phyloP scores from a whole-genome alignment of 805 yeast genomes.

The Myxozyma melibiosi region DNA sequence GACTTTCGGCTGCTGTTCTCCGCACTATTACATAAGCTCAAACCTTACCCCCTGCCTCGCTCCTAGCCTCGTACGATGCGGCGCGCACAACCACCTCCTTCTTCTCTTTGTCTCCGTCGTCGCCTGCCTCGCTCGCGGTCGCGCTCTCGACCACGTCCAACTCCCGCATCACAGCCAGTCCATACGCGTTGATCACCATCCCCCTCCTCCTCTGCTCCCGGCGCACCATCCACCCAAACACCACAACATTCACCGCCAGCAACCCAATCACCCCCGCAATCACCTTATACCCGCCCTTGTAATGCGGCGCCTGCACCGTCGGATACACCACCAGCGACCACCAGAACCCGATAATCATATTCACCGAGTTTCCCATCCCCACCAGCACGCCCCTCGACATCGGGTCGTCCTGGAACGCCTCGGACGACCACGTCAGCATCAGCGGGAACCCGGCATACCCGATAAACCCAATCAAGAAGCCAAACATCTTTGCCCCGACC shows the following conservation, averaged over 20 bases:
- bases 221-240: neutral
- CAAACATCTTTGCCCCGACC: constrained; percentile 40
- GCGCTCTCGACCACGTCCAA: neutral
- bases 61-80: too few relatives aligned
- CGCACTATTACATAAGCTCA: too few relatives aligned
- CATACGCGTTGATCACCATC: constrained; percentile 3
- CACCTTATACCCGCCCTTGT: constrained; percentile 42
- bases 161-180: constrained; percentile 10
- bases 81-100: neutral
- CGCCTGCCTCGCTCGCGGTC: neutral
- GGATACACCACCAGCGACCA: constrained; percentile 42
- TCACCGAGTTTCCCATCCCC: constrained; percentile 17
- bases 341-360: constrained; percentile 40
- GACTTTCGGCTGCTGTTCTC: too few relatives aligned
- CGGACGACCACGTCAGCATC: constrained; percentile 21
- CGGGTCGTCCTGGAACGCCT: constrained; percentile 24
- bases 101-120: neutral
- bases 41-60: too few relatives aligned
- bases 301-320: constrained; percentile 42
- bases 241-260: neutral
- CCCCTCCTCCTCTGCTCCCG: constrained; percentile 3
- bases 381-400: constrained; percentile 16
- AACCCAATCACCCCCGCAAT: constrained; percentile 1
- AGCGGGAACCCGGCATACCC: constrained; percentile 21
- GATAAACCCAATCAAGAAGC: constrained; percentile 17